phyloP scores from a whole-genome alignment of 2,329 filamentous ascomycete species.

The Monosporascus sp. region DNA sequence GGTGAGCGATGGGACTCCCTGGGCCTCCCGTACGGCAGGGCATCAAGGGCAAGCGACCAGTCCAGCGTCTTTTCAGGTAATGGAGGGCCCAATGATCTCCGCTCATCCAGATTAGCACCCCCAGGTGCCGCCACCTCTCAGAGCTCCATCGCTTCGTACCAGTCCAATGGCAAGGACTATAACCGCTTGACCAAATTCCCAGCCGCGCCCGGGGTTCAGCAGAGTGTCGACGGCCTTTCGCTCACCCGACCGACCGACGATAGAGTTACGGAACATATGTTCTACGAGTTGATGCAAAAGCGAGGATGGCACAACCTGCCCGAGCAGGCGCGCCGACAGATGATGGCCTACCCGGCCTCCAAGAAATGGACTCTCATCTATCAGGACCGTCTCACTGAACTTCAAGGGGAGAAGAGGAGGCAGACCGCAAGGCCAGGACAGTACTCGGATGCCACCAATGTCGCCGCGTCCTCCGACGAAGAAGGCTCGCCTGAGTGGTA shows the following conservation, averaged over 20 bases:
- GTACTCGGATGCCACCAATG: slow-evolving; percentile 57
- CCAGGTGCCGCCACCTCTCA: slow-evolving; percentile 52
- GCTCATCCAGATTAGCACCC: slow-evolving; percentile 46
- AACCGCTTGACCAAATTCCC: slow-evolving; percentile 53
- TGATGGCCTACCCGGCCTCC: slow-evolving; percentile 87
- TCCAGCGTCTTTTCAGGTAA: slow-evolving; percentile 54
- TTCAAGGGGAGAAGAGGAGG: slow-evolving; percentile 86
- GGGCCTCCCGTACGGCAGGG: slow-evolving; percentile 17
- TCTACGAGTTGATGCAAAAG: slow-evolving; percentile 92
- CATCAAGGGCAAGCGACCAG: slow-evolving; percentile 38
- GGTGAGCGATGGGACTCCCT: slow-evolving; percentile 58
- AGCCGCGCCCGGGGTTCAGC: slow-evolving; percentile 24
- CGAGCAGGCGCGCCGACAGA: slow-evolving; percentile 88
- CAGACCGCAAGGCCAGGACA: slow-evolving; percentile 68
- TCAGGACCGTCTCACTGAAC: slow-evolving; percentile 88
- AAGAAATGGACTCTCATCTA: slow-evolving; percentile 99
- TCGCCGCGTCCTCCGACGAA: slow-evolving; percentile 78
- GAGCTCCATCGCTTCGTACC: slow-evolving; percentile 44
- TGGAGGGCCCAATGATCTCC: slow-evolving; percentile 37
- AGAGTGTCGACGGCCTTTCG: slow-evolving; percentile 45
- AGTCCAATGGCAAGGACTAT: slow-evolving; percentile 47
- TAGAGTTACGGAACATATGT: slow-evolving; percentile 82
- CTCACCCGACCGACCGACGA: slow-evolving; percentile 75
- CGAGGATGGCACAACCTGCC: slow-evolving; percentile 96
- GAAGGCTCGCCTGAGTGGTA: slow-evolving; percentile 98